Base-by-base conservation (phyloP, 495 filamentous ascomycete genomes). In the Hypoxylon trugodes region DNA sequence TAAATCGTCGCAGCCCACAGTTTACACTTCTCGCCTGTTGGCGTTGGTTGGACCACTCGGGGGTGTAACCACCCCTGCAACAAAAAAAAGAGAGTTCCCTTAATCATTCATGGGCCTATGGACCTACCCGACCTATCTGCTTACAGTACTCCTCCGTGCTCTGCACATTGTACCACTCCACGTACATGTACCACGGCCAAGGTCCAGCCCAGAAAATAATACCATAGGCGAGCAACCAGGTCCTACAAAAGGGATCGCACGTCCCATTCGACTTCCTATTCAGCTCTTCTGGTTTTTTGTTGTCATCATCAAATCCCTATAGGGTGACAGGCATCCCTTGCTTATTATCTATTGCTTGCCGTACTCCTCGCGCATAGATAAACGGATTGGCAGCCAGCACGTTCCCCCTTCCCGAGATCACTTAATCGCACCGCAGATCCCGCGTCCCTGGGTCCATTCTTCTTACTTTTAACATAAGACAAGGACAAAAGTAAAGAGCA, bases 211-310 rank as follows among this genome's bases (percentile, higher is more conserved):
- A 41, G 40, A 16, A 26, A 52, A 26, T 28, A 49, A 61, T 42
- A 50, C 12, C 3, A n/a, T 35, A 32, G 25, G 18, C 2, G 43
- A 12, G 19, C 33, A 33, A n/a, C n/a, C n/a, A 28, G 26, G 28
- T 45, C 16, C 16, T 61, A 66, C 62, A 66, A 52, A 66, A 61
- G 63, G n/a, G 51, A 53, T 53, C 26, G 43, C 57, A 61, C 51
- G 52, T 46, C 63, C 63, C 63, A 40, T 60, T 40, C 8, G 63
- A 45, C 41, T 59, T 22, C 30, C 15, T 47, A 25, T 13, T 50
- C 19, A 36, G 4, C 52, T 38, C 19, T 32, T 55, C 22, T 59
- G 37, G 45, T 33, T 45, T 51, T 36, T 61, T 22, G 33, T 56
- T 52, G 45, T 51, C 40, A 26, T 13, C 57, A 57, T 52, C 38